Conservation (phyloP, 129 eudicot species). For the Gnaphalium uliginosum region DNA sequence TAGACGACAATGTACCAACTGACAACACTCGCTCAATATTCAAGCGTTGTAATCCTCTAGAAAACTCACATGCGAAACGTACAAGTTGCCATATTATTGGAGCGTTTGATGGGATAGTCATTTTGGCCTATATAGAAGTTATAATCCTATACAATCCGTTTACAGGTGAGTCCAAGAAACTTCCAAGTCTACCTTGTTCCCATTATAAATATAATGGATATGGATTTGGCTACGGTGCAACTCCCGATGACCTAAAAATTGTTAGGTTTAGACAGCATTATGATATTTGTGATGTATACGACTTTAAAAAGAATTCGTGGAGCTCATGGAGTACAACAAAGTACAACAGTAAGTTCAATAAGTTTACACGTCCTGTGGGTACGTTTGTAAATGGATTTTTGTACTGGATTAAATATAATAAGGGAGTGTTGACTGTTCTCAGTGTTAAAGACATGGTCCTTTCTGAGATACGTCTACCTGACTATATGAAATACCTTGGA, state of each 20-base stretch:
- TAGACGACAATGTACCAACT: background rate
- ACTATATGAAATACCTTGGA: no score
- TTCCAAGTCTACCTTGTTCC: background rate
- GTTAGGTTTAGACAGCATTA: no score
- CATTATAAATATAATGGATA: no score
- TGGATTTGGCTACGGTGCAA: background rate
- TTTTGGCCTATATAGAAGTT: background rate
- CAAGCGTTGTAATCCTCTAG: background rate
- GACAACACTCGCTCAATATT: background rate
- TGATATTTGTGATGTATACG: background rate
- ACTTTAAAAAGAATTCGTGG: background rate
- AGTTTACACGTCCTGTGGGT: background rate
- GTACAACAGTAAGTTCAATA: background rate
- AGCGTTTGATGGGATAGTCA: background rate
- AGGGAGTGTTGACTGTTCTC: background rate
- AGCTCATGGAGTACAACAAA: background rate
- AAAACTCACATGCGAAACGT: background rate
- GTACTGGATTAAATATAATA: background rate
- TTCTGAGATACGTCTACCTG: no score
- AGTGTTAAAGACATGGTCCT: background rate
- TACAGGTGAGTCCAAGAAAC: background rate
- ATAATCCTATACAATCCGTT: conserved; percentile 9
- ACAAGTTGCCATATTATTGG: background rate
- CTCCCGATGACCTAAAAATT: background rate
- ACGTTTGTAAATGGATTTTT: background rate